Base-by-base conservation (phyloP, 495 filamentous ascomycete species). In the Penicillium coprophilum region DNA sequence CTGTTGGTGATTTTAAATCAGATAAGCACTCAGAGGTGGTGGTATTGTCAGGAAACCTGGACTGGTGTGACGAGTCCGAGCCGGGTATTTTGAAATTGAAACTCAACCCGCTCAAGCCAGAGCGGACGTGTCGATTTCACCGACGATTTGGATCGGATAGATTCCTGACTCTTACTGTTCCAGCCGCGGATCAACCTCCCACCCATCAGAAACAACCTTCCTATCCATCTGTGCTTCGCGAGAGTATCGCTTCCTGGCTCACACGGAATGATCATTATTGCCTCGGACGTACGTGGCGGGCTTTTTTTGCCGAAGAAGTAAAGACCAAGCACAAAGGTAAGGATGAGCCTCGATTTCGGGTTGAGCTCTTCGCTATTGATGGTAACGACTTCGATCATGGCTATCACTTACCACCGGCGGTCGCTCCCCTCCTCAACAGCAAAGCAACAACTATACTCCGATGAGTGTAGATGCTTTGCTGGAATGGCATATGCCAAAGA, bases 311-410 rank as follows among this genome's bases (percentile, higher is more conserved):
- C 15, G 78, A 77, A 49, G 70, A 77, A 28, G 68, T 73, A 12
- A 70, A 69, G 32, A 63, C 46, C 3, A 79, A 77, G 50, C 67
- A 63, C 7, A 72, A 71, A 48, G 11, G 41, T 15, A 67, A 59
- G 49, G 54, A 19, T 0, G 62, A 69, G 32, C 66, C 62, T 34
- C 67, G 65, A 4, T 76, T 76, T 53, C 68, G 71, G 7, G 70
- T 84, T 1, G 77, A 81, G 24, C 72, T 85, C 47, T 85, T 86
- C 57, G 83, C 82, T 13, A 66, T 79, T 30, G 68, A 78, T 50
- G 81, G 81, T 1, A 36, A 61, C 17, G 76, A 77, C 47, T 81
- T 81, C 41, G 43, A 55, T 32, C 61, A 53, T n/a, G 52, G 41
- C 21, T 20, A 34, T 13, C 41, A 8, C 3, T 6, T 23, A 3